Percentiles rank a stretch among this genome's conserved stretches.
phyloP scores from a whole-genome alignment of 345 rosid species.

The Diplotaxis tenuifolia region DNA sequence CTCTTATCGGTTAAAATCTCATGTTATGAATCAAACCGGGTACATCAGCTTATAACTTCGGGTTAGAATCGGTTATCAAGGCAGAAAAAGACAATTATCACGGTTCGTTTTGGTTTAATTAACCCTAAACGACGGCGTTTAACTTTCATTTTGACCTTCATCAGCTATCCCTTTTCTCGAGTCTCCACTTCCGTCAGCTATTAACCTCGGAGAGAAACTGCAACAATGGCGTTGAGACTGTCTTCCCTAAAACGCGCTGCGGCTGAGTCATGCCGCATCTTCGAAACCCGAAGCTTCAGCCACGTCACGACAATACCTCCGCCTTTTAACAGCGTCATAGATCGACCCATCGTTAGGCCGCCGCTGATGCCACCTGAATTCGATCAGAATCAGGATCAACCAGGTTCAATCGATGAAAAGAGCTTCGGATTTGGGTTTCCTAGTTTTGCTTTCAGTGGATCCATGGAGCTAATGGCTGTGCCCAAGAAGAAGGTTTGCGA shows the following conservation, averaged over 20 bases:
- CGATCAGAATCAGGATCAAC: conserved; percentile 31
- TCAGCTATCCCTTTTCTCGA: background rate
- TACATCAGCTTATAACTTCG: background rate
- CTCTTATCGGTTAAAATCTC: background rate
- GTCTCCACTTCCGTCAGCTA: conserved; percentile 2
- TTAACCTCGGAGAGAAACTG: background rate
- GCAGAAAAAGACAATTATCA: background rate
- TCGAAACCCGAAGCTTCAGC: conserved; percentile 38
- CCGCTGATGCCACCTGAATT: conserved; percentile 23
- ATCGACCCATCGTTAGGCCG: conserved; percentile 29
- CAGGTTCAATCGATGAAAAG: conserved; percentile 29
- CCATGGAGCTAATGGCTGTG: conserved; percentile 96
- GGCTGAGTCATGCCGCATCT: conserved; percentile 21
- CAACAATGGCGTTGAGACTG: conserved; percentile 56
- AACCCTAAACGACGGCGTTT: background rate
- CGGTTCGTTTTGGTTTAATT: background rate
- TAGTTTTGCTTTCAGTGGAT: conserved; percentile 46
- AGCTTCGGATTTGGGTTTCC: conserved; percentile 44
- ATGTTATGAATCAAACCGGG: conserved; percentile 12
- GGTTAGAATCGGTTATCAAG: background rate
- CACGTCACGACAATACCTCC: conserved; percentile 49
- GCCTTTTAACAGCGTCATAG: conserved; percentile 39
- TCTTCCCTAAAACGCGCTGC: conserved; percentile 45
- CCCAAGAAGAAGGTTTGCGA: conserved; percentile 64
- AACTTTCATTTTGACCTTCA: background rate